Conservation (phyloP, 192 early-diverging fungal genomes). For the Podila epigama region DNA sequence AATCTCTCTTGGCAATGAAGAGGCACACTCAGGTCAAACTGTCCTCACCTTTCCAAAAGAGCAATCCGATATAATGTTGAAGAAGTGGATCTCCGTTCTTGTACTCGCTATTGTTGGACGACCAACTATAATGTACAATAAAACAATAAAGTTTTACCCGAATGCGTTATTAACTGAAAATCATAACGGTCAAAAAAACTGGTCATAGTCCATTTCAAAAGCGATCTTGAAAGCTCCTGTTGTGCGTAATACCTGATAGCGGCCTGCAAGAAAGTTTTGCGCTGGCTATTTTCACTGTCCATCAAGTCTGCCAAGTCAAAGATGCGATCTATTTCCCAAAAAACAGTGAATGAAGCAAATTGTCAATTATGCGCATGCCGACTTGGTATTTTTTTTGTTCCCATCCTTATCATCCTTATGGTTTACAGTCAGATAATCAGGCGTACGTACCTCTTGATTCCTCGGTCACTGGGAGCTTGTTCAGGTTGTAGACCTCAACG, state of each 20-base stretch:
- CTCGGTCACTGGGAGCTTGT: slow-evolving; percentile 71
- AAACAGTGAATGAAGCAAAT: slow-evolving; percentile 59
- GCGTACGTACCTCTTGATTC: slow-evolving; percentile 71
- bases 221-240: not conserved
- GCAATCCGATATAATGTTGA: slow-evolving; percentile 75
- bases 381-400: slow-evolving; percentile 69
- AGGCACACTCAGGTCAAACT: no score
- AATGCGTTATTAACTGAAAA: no score
- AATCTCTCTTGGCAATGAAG: no score
- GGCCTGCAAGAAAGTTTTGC: slow-evolving; percentile 61
- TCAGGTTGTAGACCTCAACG: slow-evolving; percentile 80
- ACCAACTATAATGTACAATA: slow-evolving; percentile 59
- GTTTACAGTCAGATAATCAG: no score
- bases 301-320: slow-evolving; percentile 47
- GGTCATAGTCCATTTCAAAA: slow-evolving; percentile 16
- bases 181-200: no score
- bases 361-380: no score
- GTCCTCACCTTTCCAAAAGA: slow-evolving; percentile 68
- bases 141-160: not conserved
- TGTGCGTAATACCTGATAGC: slow-evolving; percentile 61
- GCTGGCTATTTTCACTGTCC: slow-evolving; percentile 28
- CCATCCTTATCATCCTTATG: slow-evolving; percentile 60
- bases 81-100: slow-evolving; percentile 71
- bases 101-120: slow-evolving; percentile 61
- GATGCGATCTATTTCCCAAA: slow-evolving; percentile 51